Evolutionary conservation across 2,329 filamentous ascomycete species (phyloP).

Genomic region (Botrytis byssoidea): DNA sequence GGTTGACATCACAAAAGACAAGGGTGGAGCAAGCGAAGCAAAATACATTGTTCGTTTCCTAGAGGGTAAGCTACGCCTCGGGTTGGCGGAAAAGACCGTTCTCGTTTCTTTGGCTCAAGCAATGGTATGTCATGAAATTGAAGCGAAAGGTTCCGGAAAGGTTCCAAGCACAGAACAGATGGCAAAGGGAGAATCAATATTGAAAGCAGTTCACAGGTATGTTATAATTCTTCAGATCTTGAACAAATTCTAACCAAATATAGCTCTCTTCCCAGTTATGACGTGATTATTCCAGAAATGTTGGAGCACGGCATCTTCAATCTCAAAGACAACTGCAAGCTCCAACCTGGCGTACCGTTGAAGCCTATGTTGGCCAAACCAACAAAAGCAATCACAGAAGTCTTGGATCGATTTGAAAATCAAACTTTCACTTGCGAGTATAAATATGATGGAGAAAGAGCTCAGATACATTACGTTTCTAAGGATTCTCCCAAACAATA

Average conservation of each 20-base stretch:
- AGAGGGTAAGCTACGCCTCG: slow-evolving; percentile 89
- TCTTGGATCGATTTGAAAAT: slow-evolving; percentile 91
- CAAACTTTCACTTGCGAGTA: slow-evolving; percentile 98
- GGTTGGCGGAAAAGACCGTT: slow-evolving; percentile 88
- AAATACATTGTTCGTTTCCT: slow-evolving; percentile 92
- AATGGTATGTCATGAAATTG: slow-evolving; percentile 77
- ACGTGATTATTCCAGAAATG: slow-evolving; percentile 89
- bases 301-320: slow-evolving; percentile 82
- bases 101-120: slow-evolving; percentile 88
- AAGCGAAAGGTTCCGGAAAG: slow-evolving; percentile 60
- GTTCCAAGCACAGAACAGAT: slow-evolving; percentile 72
- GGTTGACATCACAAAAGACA: slow-evolving; percentile 87
- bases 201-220: slow-evolving; percentile 89
- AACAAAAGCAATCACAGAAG: slow-evolving; percentile 96
- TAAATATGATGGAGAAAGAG: slow-evolving; percentile 96
- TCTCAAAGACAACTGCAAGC: slow-evolving; percentile 79
- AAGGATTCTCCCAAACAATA: slow-evolving; percentile 72
- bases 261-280: slow-evolving; percentile 91
- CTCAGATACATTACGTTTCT: slow-evolving; percentile 97
- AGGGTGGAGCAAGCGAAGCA: slow-evolving; percentile 89
- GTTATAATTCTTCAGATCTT: slow-evolving; percentile 28
- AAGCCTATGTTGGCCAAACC: slow-evolving; percentile 99
- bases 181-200: slow-evolving; percentile 76
- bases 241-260: slow-evolving; percentile 39
- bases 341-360: slow-evolving; percentile 88